phyloP scores from a whole-genome alignment of 495 filamentous ascomycete genomes.

The Penicillium fimorum region DNA sequence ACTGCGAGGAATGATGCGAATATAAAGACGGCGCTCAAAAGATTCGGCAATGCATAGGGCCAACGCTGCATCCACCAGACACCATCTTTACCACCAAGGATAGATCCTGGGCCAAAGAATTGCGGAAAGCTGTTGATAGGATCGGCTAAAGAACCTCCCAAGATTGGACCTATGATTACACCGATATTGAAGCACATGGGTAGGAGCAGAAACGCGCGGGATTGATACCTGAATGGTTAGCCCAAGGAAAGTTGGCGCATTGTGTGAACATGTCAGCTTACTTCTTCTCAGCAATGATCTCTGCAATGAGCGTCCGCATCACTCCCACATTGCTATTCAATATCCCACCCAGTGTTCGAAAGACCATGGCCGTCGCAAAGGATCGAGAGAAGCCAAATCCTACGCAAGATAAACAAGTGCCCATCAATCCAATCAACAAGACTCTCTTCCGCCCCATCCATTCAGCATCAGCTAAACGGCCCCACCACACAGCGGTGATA shows the following conservation, averaged over 20 bases:
- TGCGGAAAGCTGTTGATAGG: conserved; percentile 62
- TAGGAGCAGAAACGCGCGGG: conserved; percentile 73
- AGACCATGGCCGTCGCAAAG: conserved; percentile 66
- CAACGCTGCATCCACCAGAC: conserved; percentile 60
- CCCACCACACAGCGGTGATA: conserved; percentile 77
- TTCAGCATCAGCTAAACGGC: conserved; percentile 66
- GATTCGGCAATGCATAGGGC: conserved; percentile 63
- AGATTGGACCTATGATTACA: conserved; percentile 62
- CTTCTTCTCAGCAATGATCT: conserved; percentile 71
- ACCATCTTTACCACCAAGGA: conserved; percentile 49
- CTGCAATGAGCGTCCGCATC: conserved; percentile 77
- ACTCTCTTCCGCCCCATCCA: conserved; percentile 73
- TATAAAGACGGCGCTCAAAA: conserved; percentile 58
- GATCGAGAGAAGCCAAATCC: conserved; percentile 77
- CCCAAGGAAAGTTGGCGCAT: background rate
- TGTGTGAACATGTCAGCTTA: conserved; percentile 15
- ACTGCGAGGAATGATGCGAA: conserved; percentile 46
- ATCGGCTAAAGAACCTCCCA: conserved; percentile 72
- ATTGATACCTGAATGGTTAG: conserved; percentile 54
- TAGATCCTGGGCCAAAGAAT: conserved; percentile 61
- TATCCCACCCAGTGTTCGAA: conserved; percentile 69
- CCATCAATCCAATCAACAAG: conserved; percentile 69
- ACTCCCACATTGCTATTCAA: conserved; percentile 83
- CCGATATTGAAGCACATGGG: conserved; percentile 79
- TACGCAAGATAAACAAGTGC: conserved; percentile 67